phyloP scores from a whole-genome alignment of 2,329 filamentous ascomycete species.

The Colletotrichum sp. region DNA sequence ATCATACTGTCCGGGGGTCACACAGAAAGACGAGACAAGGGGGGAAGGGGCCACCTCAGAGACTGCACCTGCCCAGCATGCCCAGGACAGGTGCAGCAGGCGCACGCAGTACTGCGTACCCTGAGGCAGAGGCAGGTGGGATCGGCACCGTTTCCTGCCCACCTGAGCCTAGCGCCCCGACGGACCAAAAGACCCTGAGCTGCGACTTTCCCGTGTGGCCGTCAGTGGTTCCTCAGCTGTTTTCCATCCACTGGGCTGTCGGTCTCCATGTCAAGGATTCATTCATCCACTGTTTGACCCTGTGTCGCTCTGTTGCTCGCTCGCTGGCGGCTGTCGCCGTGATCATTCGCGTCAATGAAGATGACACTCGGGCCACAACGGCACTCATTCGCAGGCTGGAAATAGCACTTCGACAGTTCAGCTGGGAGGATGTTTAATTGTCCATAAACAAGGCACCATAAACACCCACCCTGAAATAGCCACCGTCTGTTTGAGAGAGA shows the following conservation, averaged over 20 bases:
- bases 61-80: neutral
- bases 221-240: neutral
- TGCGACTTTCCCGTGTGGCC: neutral
- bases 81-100: neutral
- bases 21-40: neutral
- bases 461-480: neutral
- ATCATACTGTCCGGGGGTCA: conserved; percentile 14
- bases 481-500: neutral
- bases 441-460: neutral
- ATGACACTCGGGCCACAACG: neutral
- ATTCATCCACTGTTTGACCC: neutral
- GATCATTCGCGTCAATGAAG: neutral
- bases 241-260: neutral
- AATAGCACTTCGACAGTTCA: neutral
- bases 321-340: neutral
- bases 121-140: neutral
- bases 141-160: conserved; percentile 3
- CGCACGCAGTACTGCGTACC: neutral
- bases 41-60: neutral
- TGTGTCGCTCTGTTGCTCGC: neutral
- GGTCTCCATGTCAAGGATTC: neutral
- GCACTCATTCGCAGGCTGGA: neutral
- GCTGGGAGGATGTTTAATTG: neutral
- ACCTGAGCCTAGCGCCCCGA: neutral
- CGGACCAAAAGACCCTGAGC: conserved; percentile 6